phyloP scores from a whole-genome alignment of 2,329 filamentous ascomycete species.

The Lasiodiplodia sp. region DNA sequence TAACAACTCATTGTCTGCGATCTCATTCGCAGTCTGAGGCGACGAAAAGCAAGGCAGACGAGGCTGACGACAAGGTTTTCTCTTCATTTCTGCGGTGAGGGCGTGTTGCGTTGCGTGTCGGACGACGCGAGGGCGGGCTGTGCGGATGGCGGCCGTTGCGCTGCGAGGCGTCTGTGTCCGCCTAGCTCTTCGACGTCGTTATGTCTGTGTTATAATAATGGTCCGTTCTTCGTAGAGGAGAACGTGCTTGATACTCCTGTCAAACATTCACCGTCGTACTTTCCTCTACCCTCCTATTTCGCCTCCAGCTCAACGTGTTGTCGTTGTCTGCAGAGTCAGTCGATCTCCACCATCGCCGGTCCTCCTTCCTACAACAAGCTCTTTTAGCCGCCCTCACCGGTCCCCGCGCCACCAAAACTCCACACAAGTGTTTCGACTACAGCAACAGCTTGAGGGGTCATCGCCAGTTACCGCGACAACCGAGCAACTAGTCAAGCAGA shows the following conservation, averaged over 20 bases:
- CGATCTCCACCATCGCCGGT: background rate
- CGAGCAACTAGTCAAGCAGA: background rate
- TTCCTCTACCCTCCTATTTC: background rate
- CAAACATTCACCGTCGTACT: background rate
- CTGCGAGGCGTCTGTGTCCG: background rate
- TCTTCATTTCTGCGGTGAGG: background rate
- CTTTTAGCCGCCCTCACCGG: slow-evolving; percentile 7
- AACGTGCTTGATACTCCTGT: background rate
- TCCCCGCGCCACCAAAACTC: slow-evolving; percentile 4
- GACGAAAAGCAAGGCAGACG: background rate
- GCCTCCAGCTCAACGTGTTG: background rate
- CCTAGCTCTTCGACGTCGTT: background rate
- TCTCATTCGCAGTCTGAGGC: background rate
- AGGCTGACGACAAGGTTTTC: background rate
- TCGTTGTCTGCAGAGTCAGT: background rate
- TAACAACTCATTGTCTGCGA: background rate
- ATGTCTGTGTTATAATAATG: slow-evolving; percentile 4
- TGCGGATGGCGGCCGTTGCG: background rate
- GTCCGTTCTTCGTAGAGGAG: background rate
- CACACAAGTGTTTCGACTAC: background rate
- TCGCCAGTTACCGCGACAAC: background rate
- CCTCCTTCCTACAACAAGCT: background rate
- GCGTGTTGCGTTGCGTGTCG: background rate
- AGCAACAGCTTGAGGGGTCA: too few species aligned
- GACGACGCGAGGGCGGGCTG: background rate